A percentile compares a stretch with the other conserved stretches of the same genome.
phyloP scores from a whole-genome alignment of 2,329 filamentous ascomycete species.

The Aureobasidium leucospermi region DNA sequence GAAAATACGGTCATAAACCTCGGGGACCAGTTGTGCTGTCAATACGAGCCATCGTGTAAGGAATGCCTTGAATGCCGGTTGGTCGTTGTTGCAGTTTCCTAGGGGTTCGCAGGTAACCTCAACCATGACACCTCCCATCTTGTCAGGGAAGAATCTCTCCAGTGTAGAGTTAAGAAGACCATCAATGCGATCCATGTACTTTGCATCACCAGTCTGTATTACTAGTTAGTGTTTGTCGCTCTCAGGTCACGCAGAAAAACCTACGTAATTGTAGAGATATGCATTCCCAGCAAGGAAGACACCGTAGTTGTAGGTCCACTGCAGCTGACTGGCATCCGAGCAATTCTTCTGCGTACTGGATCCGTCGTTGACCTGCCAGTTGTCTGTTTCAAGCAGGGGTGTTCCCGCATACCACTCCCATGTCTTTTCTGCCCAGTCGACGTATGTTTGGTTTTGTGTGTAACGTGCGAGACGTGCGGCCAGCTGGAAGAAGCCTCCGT shows the following conservation, averaged over 20 bases:
- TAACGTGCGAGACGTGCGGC: conserved; percentile 65
- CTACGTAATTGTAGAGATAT: conserved; percentile 53
- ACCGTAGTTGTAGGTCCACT: conserved; percentile 60
- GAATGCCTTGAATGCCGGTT: conserved; percentile 32
- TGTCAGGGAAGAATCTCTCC: conserved; percentile 29
- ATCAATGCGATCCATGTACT: conserved; percentile 20
- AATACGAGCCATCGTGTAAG: conserved; percentile 40
- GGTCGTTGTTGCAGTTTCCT: conserved; percentile 34
- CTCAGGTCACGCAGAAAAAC: not conserved
- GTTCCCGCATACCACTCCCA: conserved; percentile 51
- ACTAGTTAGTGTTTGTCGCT: not conserved
- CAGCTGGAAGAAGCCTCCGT: conserved; percentile 52
- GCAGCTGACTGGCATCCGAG: conserved; percentile 42
- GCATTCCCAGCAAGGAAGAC: conserved; percentile 60
- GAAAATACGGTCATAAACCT: conserved; percentile 41
- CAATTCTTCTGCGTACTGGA: conserved; percentile 47
- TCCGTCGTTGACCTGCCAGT: conserved; percentile 50
- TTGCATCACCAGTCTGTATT: conserved; percentile 12
- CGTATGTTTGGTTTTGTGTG: conserved; percentile 72
- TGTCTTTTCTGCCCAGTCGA: conserved; percentile 63
- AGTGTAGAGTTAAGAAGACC: conserved; percentile 27
- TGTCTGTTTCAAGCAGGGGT: conserved; percentile 41
- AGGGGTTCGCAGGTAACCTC: conserved; percentile 35
- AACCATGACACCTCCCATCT: conserved; percentile 31
- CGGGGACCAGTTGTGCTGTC: conserved; percentile 50